Evolutionary conservation across 305 asterid genomes (phyloP).

Genomic region (Withania somnifera): DNA sequence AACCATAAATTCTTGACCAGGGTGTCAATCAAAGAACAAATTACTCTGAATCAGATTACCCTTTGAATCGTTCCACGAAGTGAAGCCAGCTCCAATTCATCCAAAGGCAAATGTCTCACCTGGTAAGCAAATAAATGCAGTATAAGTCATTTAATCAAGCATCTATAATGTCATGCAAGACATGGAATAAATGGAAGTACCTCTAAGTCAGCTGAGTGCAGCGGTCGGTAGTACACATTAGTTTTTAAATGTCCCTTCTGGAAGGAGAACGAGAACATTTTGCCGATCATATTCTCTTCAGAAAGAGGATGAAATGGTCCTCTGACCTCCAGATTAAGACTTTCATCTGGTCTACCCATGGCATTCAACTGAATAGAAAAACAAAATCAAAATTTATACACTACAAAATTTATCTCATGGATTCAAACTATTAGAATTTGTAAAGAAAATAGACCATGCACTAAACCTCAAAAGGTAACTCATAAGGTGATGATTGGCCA

Average conservation of each 20-base stretch:
- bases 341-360: slow-evolving; percentile 96
- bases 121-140: slow-evolving; percentile 24
- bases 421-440: background rate
- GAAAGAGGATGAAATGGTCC: slow-evolving; percentile 79
- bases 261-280: slow-evolving; percentile 74
- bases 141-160: background rate
- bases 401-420: background rate
- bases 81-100: slow-evolving; percentile 97
- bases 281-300: slow-evolving; percentile 73
- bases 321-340: slow-evolving; percentile 74
- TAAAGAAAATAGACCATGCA: background rate
- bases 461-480: background rate
- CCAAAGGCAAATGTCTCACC: slow-evolving; percentile 92
- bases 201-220: slow-evolving; percentile 88
- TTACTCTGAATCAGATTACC: slow-evolving; percentile 29
- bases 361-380: slow-evolving; percentile 79
- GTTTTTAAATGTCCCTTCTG: slow-evolving; percentile 97
- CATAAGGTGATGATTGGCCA: background rate
- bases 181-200: slow-evolving; percentile 23
- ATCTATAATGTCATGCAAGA: background rate
- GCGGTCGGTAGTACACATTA: slow-evolving; percentile 69
- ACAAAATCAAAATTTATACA: slow-evolving; percentile 6
- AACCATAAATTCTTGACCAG: background rate
- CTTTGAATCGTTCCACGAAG: slow-evolving; percentile 91
- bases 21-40: background rate